Percentiles rank a stretch among this genome's conserved stretches.
phyloP scores from a whole-genome alignment of 139 green algal species.

The Ettlia oleoabundans region DNA sequence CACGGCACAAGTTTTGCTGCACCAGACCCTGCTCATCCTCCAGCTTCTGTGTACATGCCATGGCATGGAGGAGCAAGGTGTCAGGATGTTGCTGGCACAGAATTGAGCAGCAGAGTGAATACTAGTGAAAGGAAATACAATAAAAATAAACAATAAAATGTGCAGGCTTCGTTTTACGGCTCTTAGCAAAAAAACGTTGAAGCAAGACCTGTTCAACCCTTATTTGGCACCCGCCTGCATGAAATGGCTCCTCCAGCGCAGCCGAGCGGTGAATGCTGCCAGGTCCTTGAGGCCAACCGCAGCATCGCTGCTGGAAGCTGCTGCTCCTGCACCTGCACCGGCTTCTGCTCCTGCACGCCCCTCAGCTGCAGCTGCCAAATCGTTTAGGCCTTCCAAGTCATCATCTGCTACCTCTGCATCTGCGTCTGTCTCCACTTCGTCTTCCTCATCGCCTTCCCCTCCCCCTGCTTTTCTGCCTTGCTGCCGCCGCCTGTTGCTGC shows the following conservation, averaged over 20 bases:
- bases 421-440: background rate
- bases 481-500: background rate
- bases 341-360: background rate
- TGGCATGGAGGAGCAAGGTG: too few species aligned
- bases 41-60: too few species aligned
- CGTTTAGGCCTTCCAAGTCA: background rate
- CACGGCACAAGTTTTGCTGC: background rate
- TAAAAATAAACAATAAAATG: too few species aligned
- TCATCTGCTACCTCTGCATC: background rate
- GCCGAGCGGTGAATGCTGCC: conserved; percentile 9
- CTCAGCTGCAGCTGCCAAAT: background rate
- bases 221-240: too few species aligned
- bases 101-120: too few species aligned
- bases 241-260: conserved; percentile 18
- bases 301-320: too few species aligned
- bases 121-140: too few species aligned
- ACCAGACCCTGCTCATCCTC: conserved; percentile 9
- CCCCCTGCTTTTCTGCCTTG: background rate
- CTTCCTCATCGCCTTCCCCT: background rate
- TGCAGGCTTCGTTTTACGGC: too few species aligned
- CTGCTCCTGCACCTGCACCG: background rate
- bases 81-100: too few species aligned
- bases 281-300: background rate
- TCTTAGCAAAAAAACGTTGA: too few species aligned
- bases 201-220: too few species aligned